Evolutionary conservation across 164 flowering plant species (phyloP), one percentile per base, ranked within the genome.

Genomic region (Vitis riparia): DNA sequence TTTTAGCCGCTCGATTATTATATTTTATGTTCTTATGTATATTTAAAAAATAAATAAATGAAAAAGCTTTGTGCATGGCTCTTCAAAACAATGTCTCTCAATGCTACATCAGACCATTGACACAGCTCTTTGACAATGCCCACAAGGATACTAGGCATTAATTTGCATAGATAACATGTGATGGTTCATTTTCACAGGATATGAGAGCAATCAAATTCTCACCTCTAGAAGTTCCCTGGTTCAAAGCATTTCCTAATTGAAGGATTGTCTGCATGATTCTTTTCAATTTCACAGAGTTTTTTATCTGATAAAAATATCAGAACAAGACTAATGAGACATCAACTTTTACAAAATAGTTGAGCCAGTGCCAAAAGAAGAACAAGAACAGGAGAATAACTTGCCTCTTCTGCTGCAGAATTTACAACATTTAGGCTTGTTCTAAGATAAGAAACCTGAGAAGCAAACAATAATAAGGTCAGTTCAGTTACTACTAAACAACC

Each of bases 191-290:
- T 53, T 53, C n/a, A 14, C 15, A 59, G 49, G 30, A 59, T 13
- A 49, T 15, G 12, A 32, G 51, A 17, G 51, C 61, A 51, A 62
- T 2, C 5, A 32, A 27, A 64, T 23, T 56, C 91, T 74, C 71
- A 94, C 99, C 99, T 74, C 98, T 84, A 15, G 94, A 93, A 78
- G 98, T 95, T 76, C 99, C 99, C 77, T 93, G 97, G 74, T 95
- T 95, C 79, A 95, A 78, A 51, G 99, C 97, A 87, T 95, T 95
- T 79, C 99, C 99, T 14, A 95, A 70, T 14, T 85, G 84, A 76
- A 95, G 94, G 75, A 95, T 90, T 73, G 96, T 91, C 73, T 95
- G 92, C 98, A 95, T 91, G 51, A 95, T 79, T 81, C 87, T 85
- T 79, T 88, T 93, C 77, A 95, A 78, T 72, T 91, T 93, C 64